Conservation (phyloP, 129 eudicot species). For the Sambucus nigra region DNA sequence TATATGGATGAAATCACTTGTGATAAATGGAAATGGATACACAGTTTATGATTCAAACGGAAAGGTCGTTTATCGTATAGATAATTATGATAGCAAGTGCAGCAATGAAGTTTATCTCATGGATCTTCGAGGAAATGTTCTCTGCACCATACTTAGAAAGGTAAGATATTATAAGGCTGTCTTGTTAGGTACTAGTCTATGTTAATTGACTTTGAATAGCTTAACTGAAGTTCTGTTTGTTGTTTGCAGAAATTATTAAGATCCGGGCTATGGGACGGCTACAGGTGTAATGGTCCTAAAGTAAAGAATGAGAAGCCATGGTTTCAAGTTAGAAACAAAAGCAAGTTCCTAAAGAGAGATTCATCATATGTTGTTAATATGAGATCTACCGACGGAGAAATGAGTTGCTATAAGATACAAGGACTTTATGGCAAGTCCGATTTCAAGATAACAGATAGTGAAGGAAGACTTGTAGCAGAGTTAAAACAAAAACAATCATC, state of each 20-base stretch:
- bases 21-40: constrained; percentile 53
- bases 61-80: constrained; percentile 55
- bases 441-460: constrained; percentile 33
- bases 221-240: not conserved
- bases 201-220: not conserved
- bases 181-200: not conserved
- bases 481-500: constrained; percentile 43
- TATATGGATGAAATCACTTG: constrained; percentile 81
- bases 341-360: constrained; percentile 22
- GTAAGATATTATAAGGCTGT: constrained; percentile 19
- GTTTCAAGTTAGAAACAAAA: constrained; percentile 48
- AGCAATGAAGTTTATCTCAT: constrained; percentile 56
- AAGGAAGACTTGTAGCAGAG: constrained; percentile 36
- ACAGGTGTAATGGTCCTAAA: constrained; percentile 19
- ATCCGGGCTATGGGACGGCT: constrained; percentile 52
- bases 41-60: constrained; percentile 52
- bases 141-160: constrained; percentile 45
- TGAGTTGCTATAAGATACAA: constrained; percentile 27
- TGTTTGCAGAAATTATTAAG: constrained; percentile 38
- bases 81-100: constrained; percentile 46
- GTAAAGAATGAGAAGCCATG: constrained; percentile 27
- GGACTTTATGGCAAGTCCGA: constrained; percentile 28
- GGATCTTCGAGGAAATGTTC: constrained; percentile 59
- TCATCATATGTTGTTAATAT: constrained; percentile 24
- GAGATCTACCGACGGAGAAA: constrained; percentile 13